phyloP scores from a whole-genome alignment of 2,329 filamentous ascomycete genomes.

The Pezicula radicicola region DNA sequence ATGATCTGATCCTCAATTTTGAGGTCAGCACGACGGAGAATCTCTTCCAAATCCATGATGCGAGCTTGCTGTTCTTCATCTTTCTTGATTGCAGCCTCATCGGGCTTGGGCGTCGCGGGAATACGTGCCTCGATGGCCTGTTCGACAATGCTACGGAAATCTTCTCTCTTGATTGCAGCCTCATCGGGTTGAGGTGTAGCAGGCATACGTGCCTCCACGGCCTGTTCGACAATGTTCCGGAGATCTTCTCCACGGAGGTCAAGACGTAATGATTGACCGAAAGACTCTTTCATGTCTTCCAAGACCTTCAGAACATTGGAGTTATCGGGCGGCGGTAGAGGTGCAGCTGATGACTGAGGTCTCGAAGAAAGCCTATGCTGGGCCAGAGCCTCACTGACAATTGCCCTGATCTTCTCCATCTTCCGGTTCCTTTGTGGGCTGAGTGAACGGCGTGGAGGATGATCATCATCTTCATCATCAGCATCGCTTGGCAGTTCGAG shows the following conservation, averaged over 20 bases:
- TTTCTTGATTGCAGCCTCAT: constrained; percentile 30
- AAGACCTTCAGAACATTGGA: constrained; percentile 64
- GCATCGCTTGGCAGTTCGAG: constrained; percentile 77
- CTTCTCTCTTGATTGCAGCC: constrained; percentile 13
- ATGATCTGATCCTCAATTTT: constrained; percentile 63
- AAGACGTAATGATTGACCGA: constrained; percentile 40
- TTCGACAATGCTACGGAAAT: constrained; percentile 58
- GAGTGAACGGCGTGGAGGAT: constrained; percentile 61
- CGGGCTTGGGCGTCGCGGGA: constrained; percentile 45
- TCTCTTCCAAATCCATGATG: constrained; percentile 65
- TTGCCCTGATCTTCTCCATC: constrained; percentile 75
- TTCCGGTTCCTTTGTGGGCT: constrained; percentile 78
- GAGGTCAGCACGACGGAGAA: constrained; percentile 60
- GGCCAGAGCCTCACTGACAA: constrained; percentile 71
- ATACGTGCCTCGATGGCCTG: constrained; percentile 58
- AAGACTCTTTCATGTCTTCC: constrained; percentile 56
- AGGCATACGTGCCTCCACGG: constrained; percentile 55
- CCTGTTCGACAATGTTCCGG: constrained; percentile 60
- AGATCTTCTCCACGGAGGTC: constrained; percentile 51
- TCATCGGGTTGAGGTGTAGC: constrained; percentile 46
- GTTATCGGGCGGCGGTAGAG: constrained; percentile 27
- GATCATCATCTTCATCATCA: constrained; percentile 78
- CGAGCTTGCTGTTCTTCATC: constrained; percentile 15
- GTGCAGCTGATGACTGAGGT: constrained; percentile 23
- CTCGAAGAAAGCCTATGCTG: constrained; percentile 42